Evolutionary conservation across 495 filamentous ascomycete genomes (phyloP).

Genomic region (Penicillium coffeae): DNA sequence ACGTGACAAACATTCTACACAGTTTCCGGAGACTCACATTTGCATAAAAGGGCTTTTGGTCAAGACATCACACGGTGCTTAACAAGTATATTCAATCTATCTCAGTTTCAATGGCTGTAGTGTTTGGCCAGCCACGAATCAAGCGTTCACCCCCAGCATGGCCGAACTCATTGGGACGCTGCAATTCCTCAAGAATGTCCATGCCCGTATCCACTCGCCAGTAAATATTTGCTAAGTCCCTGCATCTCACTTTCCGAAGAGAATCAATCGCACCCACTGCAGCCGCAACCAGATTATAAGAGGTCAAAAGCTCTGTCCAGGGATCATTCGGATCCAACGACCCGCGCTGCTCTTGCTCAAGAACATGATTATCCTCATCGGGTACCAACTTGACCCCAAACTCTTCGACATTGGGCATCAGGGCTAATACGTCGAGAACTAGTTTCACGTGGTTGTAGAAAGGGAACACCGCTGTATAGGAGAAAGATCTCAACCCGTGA

Average conservation of each 20-base stretch:
- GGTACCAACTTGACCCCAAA: conserved; percentile 35
- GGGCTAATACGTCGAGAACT: conserved; percentile 25
- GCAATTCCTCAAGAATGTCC: neutral
- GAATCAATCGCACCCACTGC: conserved; percentile 20
- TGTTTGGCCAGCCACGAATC: neutral
- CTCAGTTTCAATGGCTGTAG: neutral
- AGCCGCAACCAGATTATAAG: conserved; percentile 36
- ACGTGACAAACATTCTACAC: too few species aligned
- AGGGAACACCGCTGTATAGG: conserved; percentile 42
- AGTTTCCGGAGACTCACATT: too few species aligned
- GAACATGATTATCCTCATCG: conserved; percentile 25
- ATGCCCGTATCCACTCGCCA: neutral
- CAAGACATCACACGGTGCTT: too few species aligned
- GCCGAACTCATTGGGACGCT: neutral
- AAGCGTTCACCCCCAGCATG: neutral
- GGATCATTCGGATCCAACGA: conserved; percentile 42
- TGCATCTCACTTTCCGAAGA: conserved; percentile 23
- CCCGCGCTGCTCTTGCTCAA: conserved; percentile 36
- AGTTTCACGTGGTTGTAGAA: conserved; percentile 43
- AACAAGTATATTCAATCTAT: too few species aligned
- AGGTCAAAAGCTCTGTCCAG: conserved; percentile 43
- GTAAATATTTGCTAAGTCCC: conserved; percentile 25
- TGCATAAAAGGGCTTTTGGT: too few species aligned
- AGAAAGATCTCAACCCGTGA: conserved; percentile 25
- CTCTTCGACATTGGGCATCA: conserved; percentile 27